Evolutionary conservation across 2,329 filamentous ascomycete genomes (phyloP).

Genomic region (Epichloe bromicola): DNA sequence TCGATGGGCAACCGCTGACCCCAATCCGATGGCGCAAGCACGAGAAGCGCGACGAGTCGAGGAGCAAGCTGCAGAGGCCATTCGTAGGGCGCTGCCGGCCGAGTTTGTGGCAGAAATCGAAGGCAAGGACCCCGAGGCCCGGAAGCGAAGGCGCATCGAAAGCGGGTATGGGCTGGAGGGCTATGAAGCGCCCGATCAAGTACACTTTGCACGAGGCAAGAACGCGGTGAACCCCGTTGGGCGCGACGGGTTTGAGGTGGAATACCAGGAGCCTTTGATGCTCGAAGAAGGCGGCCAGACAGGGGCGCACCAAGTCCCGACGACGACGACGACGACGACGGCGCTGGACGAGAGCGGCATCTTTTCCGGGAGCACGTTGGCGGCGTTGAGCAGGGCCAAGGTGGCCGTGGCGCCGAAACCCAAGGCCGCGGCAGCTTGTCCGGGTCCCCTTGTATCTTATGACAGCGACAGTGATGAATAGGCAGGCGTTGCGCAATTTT

Average conservation of each 20-base stretch:
- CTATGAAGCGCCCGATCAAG: conserved; percentile 86
- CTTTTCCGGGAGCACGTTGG: conserved; percentile 69
- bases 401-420: conserved; percentile 41
- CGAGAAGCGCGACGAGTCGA: conserved; percentile 80
- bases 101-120: conserved; percentile 92
- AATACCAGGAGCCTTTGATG: conserved; percentile 47
- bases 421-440: conserved; percentile 35
- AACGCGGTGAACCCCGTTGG: conserved; percentile 50
- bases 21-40: conserved; percentile 89
- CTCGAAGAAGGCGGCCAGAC: conserved; percentile 39
- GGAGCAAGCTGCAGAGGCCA: conserved; percentile 91
- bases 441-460: conserved; percentile 74
- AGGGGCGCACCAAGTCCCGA: conserved; percentile 22
- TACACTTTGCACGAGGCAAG: conserved; percentile 77
- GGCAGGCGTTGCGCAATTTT: conserved; percentile 6
- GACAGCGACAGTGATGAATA: conserved; percentile 71
- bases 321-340: conserved; percentile 14
- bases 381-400: conserved; percentile 53
- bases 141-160: conserved; percentile 81
- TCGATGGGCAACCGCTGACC: conserved; percentile 91
- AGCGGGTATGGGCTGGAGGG: conserved; percentile 79
- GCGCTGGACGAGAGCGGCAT: conserved; percentile 46
- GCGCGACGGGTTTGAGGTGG: conserved; percentile 46
- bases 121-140: conserved; percentile 73
- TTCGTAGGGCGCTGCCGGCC: conserved; percentile 73